Evolutionary conservation across 768 basidiomycete species (phyloP), one percentile per base, ranked within the genome.

Genomic region (Kwoniella mangroviensis): DNA sequence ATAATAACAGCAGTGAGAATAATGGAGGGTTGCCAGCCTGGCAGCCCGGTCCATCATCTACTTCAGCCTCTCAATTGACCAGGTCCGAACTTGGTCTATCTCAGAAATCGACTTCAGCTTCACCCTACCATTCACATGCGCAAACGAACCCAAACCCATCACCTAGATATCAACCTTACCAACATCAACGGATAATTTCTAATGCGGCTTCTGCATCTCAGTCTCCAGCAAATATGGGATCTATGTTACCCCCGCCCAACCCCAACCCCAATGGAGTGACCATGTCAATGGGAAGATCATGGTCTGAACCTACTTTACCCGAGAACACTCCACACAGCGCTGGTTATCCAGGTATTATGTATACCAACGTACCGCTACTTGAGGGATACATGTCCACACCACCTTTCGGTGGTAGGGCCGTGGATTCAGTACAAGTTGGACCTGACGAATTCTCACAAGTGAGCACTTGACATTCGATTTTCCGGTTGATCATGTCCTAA

Each of bases 371-470:
- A n/a, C 62, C 58, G 3, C 54, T 71, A 40, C 73, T 70, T 2
- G 73, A 71, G 19, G 58, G 68, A 19, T 65, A 59, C 41, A 58
- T 43, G 43, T 19, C 26, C 28, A 42, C 42, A 11, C 68, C 60
- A 4, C 63, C 43, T 28, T 41, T 26, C 40, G 66, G 67, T 7
- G 53, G 60, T 19, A 60, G 64, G 49, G 45, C 69, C 1, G 63
- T 41, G 19, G 66, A 66, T 41, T 43, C 68, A 41, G 43, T 45
- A 17, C 22, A 24, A 51, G 55, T 64, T 15, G 68, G 68, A 17
- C 61, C 65, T 19, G 72, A 69, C 2, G 72, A 75, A 21, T 78
- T 73, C 53, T 68, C 74, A 1, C 71, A 72, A 61, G 73, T 75
- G 56, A 72, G 65, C 34, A 3, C 34, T 34, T 21, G 24, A 22